phyloP scores from a whole-genome alignment of 1,284 basidiomycete genomes.

The Dichomitus squalens region DNA sequence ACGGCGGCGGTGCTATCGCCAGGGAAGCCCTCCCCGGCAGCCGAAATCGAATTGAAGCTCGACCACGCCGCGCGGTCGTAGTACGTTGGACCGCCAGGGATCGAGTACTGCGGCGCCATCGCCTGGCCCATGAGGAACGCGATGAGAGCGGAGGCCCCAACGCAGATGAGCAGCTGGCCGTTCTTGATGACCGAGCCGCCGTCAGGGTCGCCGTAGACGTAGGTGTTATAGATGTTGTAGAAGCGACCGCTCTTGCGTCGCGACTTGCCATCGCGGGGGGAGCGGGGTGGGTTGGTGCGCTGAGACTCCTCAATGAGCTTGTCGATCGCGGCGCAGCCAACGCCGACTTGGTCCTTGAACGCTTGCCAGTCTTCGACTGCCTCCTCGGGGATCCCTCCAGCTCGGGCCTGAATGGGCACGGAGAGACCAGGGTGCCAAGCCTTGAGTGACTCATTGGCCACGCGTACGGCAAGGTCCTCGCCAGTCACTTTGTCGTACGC shows the following conservation, averaged over 20 bases:
- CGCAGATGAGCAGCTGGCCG: constrained; percentile 50
- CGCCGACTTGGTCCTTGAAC: constrained; percentile 75
- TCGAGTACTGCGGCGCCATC: constrained; percentile 55
- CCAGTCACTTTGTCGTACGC: constrained; percentile 62
- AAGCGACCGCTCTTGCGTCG: constrained; percentile 50
- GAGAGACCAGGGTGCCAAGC: constrained; percentile 67
- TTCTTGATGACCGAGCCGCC: constrained; percentile 30
- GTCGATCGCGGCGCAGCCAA: constrained; percentile 78
- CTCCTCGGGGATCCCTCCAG: constrained; percentile 60
- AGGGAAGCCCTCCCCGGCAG: constrained; percentile 66
- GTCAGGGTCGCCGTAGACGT: constrained; percentile 56
- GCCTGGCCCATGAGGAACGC: constrained; percentile 59
- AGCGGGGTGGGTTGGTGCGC: constrained; percentile 39
- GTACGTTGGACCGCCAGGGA: constrained; percentile 69
- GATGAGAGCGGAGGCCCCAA: constrained; percentile 59
- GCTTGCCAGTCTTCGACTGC: constrained; percentile 70
- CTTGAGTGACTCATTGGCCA: constrained; percentile 60
- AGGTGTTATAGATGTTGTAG: constrained; percentile 85
- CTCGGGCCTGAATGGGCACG: constrained; percentile 52
- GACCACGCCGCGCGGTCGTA: constrained; percentile 80
- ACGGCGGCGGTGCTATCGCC: constrained; percentile 50
- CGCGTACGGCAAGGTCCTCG: constrained; percentile 51
- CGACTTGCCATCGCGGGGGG: constrained; percentile 34
- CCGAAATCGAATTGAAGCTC: constrained; percentile 72
- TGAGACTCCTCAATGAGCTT: constrained; percentile 60